Percentiles rank a stretch among this genome's conserved stretches.
phyloP scores from a whole-genome alignment of 768 basidiomycete species.

The Clavaria fumosa region DNA sequence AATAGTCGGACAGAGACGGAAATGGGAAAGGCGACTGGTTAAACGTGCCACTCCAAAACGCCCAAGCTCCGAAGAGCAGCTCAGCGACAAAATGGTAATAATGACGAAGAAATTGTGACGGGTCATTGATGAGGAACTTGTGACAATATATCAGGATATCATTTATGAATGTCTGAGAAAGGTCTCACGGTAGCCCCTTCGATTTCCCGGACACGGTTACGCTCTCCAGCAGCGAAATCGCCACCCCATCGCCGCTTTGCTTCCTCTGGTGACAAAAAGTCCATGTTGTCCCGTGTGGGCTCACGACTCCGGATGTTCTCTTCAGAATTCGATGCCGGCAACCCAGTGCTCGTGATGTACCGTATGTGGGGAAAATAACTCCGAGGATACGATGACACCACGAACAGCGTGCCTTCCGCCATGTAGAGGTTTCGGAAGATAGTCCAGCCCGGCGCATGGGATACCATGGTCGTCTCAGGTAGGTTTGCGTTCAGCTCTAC shows the following conservation, averaged over 20 bases:
- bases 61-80: constrained; percentile 59
- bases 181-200: constrained; percentile 55
- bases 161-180: background rate
- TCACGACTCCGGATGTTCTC: constrained; percentile 54
- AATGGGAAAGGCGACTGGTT: constrained; percentile 3
- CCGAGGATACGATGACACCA: constrained; percentile 30
- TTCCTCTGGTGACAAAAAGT: constrained; percentile 40
- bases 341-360: constrained; percentile 54
- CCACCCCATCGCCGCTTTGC: constrained; percentile 49
- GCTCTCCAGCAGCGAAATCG: constrained; percentile 14
- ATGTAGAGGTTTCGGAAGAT: constrained; percentile 73
- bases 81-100: constrained; percentile 85
- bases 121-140: constrained; percentile 51
- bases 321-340: constrained; percentile 38
- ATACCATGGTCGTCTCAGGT: constrained; percentile 39
- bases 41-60: constrained; percentile 52
- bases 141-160: constrained; percentile 2
- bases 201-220: constrained; percentile 46
- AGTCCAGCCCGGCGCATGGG: constrained; percentile 76
- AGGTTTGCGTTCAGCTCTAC: constrained; percentile 16
- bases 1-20: constrained; percentile 2
- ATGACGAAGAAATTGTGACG: constrained; percentile 63
- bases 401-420: constrained; percentile 66
- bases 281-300: constrained; percentile 50
- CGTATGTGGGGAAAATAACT: constrained; percentile 27